Base-by-base conservation (phyloP, 1,284 basidiomycete species). In the Cryptococcus sp. region DNA sequence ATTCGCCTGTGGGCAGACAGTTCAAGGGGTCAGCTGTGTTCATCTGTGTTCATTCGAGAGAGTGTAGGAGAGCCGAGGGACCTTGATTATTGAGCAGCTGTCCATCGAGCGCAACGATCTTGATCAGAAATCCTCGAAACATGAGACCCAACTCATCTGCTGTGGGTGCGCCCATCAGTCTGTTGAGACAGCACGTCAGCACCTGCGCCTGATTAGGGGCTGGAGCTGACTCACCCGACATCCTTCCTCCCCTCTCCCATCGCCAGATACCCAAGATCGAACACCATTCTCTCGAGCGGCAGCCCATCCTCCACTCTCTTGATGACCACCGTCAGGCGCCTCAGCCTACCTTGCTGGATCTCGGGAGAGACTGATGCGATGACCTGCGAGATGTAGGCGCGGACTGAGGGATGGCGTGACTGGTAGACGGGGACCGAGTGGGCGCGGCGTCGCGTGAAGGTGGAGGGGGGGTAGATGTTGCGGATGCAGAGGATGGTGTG, bases 401-500 rank as follows among this genome's bases (percentile, higher is more conserved):
- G 88, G 48, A 98, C 79, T 28, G 83, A 84, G 0, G 92, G 91
- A 69, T 94, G 90, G 5, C 91, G 87, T 4, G 89, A 91, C 76
- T 96, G 91, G 70, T 87, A 96, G 20, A 95, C 90, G 0, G 91
- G 87, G 0, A 87, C 87, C 53, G 89, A 85, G 76, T 93, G 95
- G 71, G 91, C 93, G 73, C 88, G 87, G 49, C 89, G 82, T 48
- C 91, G 83, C 23, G 87, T 81, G 72, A 98, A 98, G 13, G 95
- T 81, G 37, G 90, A 88, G 9, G 85, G 80, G 0, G 94, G 94
- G 68, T 98, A 98, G 47, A 98, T 83, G 60, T 87, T 85, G 23
- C 94, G 86, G 23, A 93, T 84, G 69, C 90, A 95, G 1, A 98
- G 82, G 58, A 98, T 89, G 1, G 87, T 88, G 72, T 97, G 93